Conservation (phyloP, 192 early-diverging fungal genomes). For the Rhizoclosmatium globosum region DNA sequence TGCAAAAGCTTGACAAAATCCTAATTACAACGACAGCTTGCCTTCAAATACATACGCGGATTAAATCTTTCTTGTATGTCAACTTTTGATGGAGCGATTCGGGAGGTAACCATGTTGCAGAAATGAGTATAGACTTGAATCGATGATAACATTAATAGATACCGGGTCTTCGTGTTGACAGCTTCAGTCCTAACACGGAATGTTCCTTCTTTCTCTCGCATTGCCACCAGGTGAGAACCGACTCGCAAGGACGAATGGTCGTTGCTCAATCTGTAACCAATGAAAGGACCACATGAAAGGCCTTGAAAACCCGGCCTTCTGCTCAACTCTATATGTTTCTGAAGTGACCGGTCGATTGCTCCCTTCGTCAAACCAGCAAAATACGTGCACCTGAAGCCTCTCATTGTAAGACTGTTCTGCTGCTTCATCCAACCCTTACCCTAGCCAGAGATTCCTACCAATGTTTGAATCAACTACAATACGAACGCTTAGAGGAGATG, state of each 20-base stretch:
- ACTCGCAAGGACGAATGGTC: neutral
- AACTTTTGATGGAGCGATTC: slow-evolving; percentile 18
- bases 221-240: slow-evolving; percentile 1
- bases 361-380: neutral
- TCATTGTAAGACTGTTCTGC: neutral
- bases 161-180: neutral
- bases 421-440: neutral
- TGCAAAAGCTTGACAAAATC: neutral
- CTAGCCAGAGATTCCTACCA: neutral
- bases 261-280: neutral
- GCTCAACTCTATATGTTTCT: neutral
- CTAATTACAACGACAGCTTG: no score
- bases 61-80: no score
- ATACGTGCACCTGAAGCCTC: neutral
- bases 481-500: neutral
- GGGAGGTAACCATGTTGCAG: neutral
- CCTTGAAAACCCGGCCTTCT: slow-evolving; percentile 7
- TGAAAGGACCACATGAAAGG: slow-evolving; percentile 23
- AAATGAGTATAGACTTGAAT: neutral
- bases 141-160: neutral
- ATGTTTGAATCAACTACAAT: slow-evolving; percentile 4
- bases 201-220: slow-evolving; percentile 11
- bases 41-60: no score
- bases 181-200: neutral
- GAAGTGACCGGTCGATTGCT: slow-evolving; percentile 8